These are phyloP conservation scores for Mortierella alpina DNA, from an alignment of 192 early-diverging fungal species.

Conservation along the genomic window DNA sequence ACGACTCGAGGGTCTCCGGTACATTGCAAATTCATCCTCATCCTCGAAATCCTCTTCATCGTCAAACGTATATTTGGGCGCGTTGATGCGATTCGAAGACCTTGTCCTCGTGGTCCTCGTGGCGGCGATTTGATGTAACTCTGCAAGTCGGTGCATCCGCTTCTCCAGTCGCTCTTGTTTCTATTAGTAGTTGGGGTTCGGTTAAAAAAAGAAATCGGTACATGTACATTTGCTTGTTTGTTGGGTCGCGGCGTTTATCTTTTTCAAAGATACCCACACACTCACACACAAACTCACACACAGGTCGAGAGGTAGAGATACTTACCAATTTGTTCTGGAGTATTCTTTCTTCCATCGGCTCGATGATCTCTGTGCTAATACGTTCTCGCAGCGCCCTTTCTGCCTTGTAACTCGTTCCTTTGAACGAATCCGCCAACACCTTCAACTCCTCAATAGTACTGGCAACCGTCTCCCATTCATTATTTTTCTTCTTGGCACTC, in stretches of 20 bases:
- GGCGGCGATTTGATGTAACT: conserved; percentile 41
- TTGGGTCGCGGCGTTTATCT: no score
- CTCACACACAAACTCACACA: background rate
- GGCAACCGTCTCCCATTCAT: conserved; percentile 40
- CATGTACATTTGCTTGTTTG: background rate
- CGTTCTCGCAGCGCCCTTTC: conserved; percentile 32
- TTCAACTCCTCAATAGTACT: conserved; percentile 32
- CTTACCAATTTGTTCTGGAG: conserved; percentile 26
- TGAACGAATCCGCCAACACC: conserved; percentile 15
- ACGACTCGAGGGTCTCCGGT: conserved; percentile 29
- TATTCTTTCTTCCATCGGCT: conserved; percentile 28
- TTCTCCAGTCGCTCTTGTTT: conserved; percentile 38
- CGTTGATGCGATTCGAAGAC: conserved; percentile 40
- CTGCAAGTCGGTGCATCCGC: conserved; percentile 22
- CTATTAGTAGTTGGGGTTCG: background rate
- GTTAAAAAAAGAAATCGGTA: background rate
- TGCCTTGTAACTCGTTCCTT: conserved; percentile 8
- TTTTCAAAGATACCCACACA: background rate
- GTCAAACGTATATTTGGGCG: conserved; percentile 42
- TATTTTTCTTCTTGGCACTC: conserved; percentile 34
- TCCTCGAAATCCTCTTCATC: conserved; percentile 43
- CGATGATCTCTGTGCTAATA: conserved; percentile 30
- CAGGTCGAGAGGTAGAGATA: background rate
- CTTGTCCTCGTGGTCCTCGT: conserved; percentile 44
- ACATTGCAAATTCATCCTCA: conserved; percentile 32